A percentile compares a stretch with the other conserved stretches of the same genome.
These are phyloP conservation scores for Hygrophila difformis DNA, from an alignment of 257 asterid genomes.

Conservation along the genomic window DNA sequence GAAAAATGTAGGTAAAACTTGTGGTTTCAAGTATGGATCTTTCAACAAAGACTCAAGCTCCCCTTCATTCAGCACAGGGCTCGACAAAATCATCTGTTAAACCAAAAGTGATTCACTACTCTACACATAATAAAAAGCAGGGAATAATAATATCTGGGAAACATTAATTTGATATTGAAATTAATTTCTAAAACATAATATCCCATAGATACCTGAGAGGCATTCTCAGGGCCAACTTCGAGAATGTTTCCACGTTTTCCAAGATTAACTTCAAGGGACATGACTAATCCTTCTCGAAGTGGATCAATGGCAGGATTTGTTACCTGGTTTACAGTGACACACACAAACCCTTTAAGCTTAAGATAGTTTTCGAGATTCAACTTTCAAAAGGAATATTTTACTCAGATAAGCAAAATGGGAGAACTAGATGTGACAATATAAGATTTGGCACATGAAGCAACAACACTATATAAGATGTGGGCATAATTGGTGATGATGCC, in stretches of 20 bases:
- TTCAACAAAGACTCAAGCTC: slow-evolving; percentile 85
- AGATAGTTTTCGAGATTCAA: no score
- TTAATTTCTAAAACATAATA: slow-evolving; percentile 12
- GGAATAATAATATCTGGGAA: slow-evolving; percentile 8
- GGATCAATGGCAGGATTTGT: slow-evolving; percentile 99
- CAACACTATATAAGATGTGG: no score
- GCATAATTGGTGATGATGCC: no score
- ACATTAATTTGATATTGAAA: slow-evolving; percentile 12
- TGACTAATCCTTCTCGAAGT: slow-evolving; percentile 94
- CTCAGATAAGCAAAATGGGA: no score
- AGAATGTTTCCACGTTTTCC: slow-evolving; percentile 91
- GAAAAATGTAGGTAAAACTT: slow-evolving; percentile 68
- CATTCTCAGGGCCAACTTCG: slow-evolving; percentile 93
- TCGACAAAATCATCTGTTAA: slow-evolving; percentile 71
- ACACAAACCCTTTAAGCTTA: slow-evolving; percentile 9
- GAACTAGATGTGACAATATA: no score
- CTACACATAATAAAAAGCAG: slow-evolving; percentile 9
- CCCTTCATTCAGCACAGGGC: slow-evolving; percentile 91
- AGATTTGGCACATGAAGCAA: no score
- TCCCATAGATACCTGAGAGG: slow-evolving; percentile 72
- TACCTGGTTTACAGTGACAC: slow-evolving; percentile 43
- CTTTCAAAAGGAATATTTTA: no score
- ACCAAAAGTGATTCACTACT: slow-evolving; percentile 9
- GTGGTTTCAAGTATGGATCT: slow-evolving; percentile 74
- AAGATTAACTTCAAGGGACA: slow-evolving; percentile 98